Conservation (phyloP, 345 rosid genomes). For the Eucalyptus curtisii region DNA sequence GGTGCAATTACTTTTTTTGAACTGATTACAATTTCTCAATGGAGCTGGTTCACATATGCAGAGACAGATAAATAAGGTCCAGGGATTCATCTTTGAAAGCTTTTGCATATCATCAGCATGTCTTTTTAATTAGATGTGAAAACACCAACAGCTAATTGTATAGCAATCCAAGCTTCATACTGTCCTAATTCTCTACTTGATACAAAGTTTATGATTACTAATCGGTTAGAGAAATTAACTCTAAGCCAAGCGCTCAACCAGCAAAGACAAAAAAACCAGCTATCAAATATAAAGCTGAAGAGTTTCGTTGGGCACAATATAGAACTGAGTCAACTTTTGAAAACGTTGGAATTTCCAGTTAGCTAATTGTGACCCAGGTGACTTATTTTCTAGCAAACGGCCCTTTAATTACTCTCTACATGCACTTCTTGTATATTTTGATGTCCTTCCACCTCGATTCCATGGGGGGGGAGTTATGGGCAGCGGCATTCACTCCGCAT, state of each 20-base stretch:
- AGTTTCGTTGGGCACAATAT: neutral
- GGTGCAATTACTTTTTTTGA: no score
- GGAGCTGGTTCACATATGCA: neutral
- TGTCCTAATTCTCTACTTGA: neutral
- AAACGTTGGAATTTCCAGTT: neutral
- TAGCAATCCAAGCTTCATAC: neutral
- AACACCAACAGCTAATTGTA: neutral
- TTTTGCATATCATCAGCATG: neutral
- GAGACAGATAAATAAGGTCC: neutral
- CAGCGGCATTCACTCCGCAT: constrained; percentile 20
- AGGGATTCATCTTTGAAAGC: neutral
- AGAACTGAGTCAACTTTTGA: neutral
- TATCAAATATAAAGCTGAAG: neutral
- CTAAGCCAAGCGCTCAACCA: neutral
- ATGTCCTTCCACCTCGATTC: constrained; percentile 22
- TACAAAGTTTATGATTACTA: neutral
- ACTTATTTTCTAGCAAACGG: neutral
- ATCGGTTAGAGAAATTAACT: neutral
- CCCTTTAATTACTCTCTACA: neutral
- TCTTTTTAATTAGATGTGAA: neutral
- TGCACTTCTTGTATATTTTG: constrained; percentile 11
- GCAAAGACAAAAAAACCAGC: neutral
- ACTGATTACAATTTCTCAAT: no score
- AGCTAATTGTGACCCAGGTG: neutral
- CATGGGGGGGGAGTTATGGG: neutral